Conservation (phyloP, 345 rosid genomes). For the Salix koriyanagi region DNA sequence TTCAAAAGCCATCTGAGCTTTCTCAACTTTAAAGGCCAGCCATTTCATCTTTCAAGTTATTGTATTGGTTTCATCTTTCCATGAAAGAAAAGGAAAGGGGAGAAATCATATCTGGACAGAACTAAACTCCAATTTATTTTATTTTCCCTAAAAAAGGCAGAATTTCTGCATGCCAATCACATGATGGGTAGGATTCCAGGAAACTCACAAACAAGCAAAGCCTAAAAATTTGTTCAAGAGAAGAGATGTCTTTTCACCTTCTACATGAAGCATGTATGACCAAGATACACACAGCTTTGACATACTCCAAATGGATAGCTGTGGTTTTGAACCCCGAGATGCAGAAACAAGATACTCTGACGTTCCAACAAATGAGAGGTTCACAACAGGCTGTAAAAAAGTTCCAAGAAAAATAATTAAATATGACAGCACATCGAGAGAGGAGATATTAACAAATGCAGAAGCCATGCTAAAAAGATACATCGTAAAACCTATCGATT, state of each 20-base stretch:
- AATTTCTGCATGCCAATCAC: not conserved
- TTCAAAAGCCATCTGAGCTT: not conserved
- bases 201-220: not conserved
- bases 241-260: slow-evolving; percentile 45
- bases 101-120: not conserved
- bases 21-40: not conserved
- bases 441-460: not conserved
- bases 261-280: slow-evolving; percentile 74
- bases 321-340: slow-evolving; percentile 55
- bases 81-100: not conserved
- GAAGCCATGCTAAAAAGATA: not conserved
- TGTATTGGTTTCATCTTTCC: not conserved
- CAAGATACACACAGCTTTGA: slow-evolving; percentile 60
- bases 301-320: slow-evolving; percentile 74
- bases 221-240: not conserved
- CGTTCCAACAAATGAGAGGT: slow-evolving; percentile 61
- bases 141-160: not conserved
- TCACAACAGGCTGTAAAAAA: slow-evolving; percentile 59
- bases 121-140: not conserved
- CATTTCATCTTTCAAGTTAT: not conserved
- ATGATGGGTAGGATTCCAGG: not conserved
- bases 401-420: slow-evolving; percentile 2
- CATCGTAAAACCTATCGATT: not conserved
- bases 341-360: slow-evolving; percentile 79
- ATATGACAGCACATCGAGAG: not conserved